phyloP scores from a whole-genome alignment of 495 filamentous ascomycete genomes.

The Cetradonia linearis region DNA sequence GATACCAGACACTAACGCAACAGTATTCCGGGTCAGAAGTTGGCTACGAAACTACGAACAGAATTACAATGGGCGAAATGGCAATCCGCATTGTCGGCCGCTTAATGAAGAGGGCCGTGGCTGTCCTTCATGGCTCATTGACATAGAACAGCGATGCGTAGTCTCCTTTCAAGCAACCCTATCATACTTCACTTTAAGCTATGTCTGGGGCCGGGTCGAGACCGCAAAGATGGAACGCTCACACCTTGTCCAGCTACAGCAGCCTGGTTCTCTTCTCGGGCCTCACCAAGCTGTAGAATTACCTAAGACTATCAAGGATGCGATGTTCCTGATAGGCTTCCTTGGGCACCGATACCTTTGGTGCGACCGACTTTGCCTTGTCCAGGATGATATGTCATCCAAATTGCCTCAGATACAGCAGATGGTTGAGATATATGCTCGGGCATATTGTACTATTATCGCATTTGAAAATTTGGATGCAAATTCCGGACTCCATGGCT shows the following conservation, averaged over 20 bases:
- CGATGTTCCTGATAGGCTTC: background rate
- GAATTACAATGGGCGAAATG: background rate
- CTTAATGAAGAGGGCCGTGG: background rate
- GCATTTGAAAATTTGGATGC: background rate
- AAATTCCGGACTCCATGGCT: background rate
- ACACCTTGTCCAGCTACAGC: background rate
- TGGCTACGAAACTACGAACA: background rate
- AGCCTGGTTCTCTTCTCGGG: background rate
- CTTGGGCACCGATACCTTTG: background rate
- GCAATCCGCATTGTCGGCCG: background rate
- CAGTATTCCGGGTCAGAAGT: background rate
- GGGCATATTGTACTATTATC: background rate
- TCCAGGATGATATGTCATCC: background rate
- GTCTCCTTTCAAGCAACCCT: background rate
- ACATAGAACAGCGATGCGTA: background rate
- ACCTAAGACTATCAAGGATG: constrained; percentile 1
- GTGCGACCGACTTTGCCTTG: background rate
- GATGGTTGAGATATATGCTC: constrained; percentile 1
- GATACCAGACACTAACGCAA: background rate
- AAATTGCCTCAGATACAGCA: background rate
- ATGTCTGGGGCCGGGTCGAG: background rate
- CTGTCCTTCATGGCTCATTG: background rate
- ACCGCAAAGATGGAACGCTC: background rate
- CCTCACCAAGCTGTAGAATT: background rate
- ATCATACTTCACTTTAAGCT: constrained; percentile 1